Evolutionary conservation across 208 protist genomes (phyloP).

Genomic region (Naegleria gruberi): DNA sequence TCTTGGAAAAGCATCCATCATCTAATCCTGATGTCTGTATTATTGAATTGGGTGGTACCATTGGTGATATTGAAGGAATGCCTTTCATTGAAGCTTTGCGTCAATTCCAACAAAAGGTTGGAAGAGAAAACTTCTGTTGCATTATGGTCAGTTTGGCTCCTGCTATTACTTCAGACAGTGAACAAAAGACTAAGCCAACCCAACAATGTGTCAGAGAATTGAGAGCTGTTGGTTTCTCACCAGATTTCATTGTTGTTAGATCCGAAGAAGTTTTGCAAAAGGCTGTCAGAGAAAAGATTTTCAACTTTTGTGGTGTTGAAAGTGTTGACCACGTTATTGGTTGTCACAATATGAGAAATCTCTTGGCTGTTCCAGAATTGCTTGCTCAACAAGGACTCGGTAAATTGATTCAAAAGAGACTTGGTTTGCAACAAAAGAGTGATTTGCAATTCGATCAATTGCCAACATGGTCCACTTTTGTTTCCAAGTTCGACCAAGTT

Average conservation of each 20-base stretch:
- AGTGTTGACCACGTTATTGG: slow-evolving; percentile 75
- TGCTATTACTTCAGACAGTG: slow-evolving; percentile 59
- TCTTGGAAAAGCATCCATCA: neutral
- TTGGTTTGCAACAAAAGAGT: slow-evolving; percentile 62
- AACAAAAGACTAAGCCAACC: slow-evolving; percentile 99
- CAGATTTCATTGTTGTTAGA: slow-evolving; percentile 96
- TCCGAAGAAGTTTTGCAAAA: slow-evolving; percentile 67
- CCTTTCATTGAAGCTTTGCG: slow-evolving; percentile 95
- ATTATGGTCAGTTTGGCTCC: slow-evolving; percentile 53
- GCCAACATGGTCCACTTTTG: neutral
- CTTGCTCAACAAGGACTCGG: slow-evolving; percentile 77
- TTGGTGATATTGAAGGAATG: slow-evolving; percentile 98
- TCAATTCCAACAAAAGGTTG: slow-evolving; percentile 75
- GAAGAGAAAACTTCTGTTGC: slow-evolving; percentile 58
- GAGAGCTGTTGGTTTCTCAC: slow-evolving; percentile 87
- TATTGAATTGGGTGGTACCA: slow-evolving; percentile 92
- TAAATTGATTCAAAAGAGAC: slow-evolving; percentile 59
- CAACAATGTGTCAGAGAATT: slow-evolving; percentile 91
- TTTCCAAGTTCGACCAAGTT: neutral
- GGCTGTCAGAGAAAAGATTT: slow-evolving; percentile 80
- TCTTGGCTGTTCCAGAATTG: slow-evolving; percentile 87
- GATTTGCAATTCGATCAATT: slow-evolving; percentile 45
- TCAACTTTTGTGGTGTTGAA: slow-evolving; percentile 92
- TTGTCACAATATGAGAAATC: slow-evolving; percentile 86
- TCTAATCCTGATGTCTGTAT: slow-evolving; percentile 77